Evolutionary conservation across 1,284 basidiomycete species (phyloP), one percentile per base, ranked within the genome.

Genomic region (Marasmius tenuissimus): DNA sequence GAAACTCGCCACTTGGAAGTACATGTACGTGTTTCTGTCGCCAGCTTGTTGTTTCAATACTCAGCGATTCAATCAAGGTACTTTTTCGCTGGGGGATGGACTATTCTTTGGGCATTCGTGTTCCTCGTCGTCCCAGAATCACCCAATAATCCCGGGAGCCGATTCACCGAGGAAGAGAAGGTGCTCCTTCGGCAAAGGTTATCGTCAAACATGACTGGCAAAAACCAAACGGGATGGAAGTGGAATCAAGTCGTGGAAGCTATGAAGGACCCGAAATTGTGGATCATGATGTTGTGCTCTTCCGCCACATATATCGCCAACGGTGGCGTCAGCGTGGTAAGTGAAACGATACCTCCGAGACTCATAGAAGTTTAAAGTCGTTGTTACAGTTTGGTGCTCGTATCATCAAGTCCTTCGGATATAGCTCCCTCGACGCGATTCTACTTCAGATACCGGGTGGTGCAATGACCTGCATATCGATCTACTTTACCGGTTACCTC

Each of bases 391-490:
- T 62, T 38, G 61, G 61, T 9, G 61, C 61, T 42, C 47, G 61
- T 27, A 62, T 62, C 20, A 61, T 61, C 35, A 40, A 53, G 48
- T 63, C 62, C 12, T 63, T 63, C 45, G 62, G 62, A 10, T 63
- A 63, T 47, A 58, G 47, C 20, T 39, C 56, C 45, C 49, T 63
- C n/a, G 37, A 59, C 9, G 42, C 62, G 7, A 63, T 61, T 12
- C 54, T 63, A 11, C 56, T 63, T 10, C 62, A 63, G 38, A 58
- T 61, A 33, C 62, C 62, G 35, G 62, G 62, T 20, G 62, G 62
- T 4, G 62, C 55, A n/a, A 58, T 61, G 49, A 63, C 62, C 35
- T 63, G 62, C 33, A 3, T 63, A 22, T 39, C 62, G 9, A 63
- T 63, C 48, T 63, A 60, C 35, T 4, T 61, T 11, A 39, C 58